A percentile compares a stretch with the other conserved stretches of the same genome.
These are phyloP conservation scores for Xerocomus nothofagi DNA, from an alignment of 1,284 basidiomycete species.

Conservation along the genomic window DNA sequence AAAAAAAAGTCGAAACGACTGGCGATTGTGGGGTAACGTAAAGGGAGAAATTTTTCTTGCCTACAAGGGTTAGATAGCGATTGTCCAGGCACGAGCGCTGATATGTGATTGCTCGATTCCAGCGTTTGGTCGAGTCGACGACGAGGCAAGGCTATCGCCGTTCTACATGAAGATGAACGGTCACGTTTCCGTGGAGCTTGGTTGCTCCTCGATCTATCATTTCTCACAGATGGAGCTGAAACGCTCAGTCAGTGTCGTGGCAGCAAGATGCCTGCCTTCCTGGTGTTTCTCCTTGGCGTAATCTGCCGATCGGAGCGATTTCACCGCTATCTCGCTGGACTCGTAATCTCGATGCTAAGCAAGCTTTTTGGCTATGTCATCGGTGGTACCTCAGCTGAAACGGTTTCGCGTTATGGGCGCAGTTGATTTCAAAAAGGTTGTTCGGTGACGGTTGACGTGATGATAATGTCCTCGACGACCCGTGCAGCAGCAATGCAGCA, in stretches of 20 bases:
- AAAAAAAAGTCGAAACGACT: background rate
- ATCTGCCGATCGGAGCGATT: constrained; percentile 2
- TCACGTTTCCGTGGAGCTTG: no score
- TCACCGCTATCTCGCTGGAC: background rate
- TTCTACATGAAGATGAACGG: background rate
- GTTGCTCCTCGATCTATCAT: no score
- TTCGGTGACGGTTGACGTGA: background rate
- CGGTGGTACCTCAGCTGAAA: background rate
- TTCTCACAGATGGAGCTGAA: background rate
- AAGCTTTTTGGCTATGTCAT: constrained; percentile 12
- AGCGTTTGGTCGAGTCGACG: background rate
- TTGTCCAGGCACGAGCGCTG: constrained; percentile 5
- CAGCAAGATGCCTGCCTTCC: background rate
- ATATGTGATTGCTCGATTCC: background rate
- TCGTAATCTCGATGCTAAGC: constrained; percentile 1
- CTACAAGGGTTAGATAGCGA: background rate
- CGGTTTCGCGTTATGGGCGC: constrained; percentile 10
- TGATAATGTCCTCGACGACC: no score
- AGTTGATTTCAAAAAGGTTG: background rate
- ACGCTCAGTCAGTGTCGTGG: background rate
- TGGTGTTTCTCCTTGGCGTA: background rate
- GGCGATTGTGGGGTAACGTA: constrained; percentile 12
- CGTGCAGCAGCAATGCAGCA: no score
- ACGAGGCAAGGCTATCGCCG: background rate
- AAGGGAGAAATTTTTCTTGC: background rate